Evolutionary conservation across 2,329 filamentous ascomycete genomes (phyloP).

Genomic region (Didymella lethalis): DNA sequence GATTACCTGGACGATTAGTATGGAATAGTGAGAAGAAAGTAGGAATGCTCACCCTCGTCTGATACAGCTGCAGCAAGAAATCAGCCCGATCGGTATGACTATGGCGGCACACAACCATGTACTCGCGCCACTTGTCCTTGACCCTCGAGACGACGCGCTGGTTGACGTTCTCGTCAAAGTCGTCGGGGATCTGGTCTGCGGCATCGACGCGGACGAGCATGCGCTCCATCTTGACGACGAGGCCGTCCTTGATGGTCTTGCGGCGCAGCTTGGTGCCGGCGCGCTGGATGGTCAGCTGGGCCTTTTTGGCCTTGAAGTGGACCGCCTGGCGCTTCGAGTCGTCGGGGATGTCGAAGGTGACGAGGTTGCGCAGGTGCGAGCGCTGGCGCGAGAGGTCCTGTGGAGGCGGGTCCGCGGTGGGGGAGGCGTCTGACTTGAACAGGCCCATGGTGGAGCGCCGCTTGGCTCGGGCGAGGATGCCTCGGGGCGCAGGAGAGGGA

Average conservation of each 20-base stretch:
- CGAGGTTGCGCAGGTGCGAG: slow-evolving; percentile 47
- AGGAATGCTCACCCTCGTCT: slow-evolving; percentile 57
- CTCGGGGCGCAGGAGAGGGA: slow-evolving; percentile 31
- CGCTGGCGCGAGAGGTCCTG: slow-evolving; percentile 35
- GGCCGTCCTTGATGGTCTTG: slow-evolving; percentile 60
- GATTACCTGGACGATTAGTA: slow-evolving; percentile 57
- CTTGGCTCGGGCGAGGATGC: slow-evolving; percentile 42
- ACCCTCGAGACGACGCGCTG: slow-evolving; percentile 65
- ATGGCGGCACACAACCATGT: slow-evolving; percentile 67
- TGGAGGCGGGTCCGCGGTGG: slow-evolving; percentile 15
- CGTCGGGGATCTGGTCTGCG: slow-evolving; percentile 61
- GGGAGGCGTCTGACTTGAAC: slow-evolving; percentile 21
- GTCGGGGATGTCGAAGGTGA: slow-evolving; percentile 55
- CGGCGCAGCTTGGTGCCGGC: slow-evolving; percentile 49
- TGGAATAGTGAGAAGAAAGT: too few relatives aligned
- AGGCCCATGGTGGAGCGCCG: slow-evolving; percentile 36
- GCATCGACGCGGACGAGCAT: slow-evolving; percentile 72
- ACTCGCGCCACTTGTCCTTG: slow-evolving; percentile 72
- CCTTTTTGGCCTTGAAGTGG: slow-evolving; percentile 50
- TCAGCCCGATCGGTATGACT: slow-evolving; percentile 62
- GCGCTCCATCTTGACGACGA: slow-evolving; percentile 72
- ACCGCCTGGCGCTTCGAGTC: slow-evolving; percentile 50
- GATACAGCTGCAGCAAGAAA: slow-evolving; percentile 67
- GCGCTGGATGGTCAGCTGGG: slow-evolving; percentile 50
- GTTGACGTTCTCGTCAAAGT: slow-evolving; percentile 71